A percentile compares a stretch with the other conserved stretches of the same genome.
Evolutionary conservation across 305 asterid genomes (phyloP).

Genomic region (Fraxinus latifolia): DNA sequence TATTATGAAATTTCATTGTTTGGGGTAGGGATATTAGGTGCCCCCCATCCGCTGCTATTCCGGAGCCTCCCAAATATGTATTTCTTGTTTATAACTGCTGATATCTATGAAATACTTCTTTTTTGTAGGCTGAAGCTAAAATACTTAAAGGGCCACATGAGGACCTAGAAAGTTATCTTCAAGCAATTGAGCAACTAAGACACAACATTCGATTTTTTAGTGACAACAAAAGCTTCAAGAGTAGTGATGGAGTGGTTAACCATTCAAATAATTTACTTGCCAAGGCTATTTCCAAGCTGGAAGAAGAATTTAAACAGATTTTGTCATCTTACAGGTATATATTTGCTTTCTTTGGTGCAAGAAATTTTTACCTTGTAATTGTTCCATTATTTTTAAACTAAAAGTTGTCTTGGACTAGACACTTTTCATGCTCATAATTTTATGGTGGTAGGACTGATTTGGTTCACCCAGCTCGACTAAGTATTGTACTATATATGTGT

Average conservation of each 20-base stretch:
- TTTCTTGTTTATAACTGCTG: conserved; percentile 17
- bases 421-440: not conserved
- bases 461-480: conserved; percentile 1
- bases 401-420: conserved; percentile 2
- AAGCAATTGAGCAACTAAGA: conserved; percentile 88
- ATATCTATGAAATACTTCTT: conserved; percentile 7
- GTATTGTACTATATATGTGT: not conserved
- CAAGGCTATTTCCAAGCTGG: conserved; percentile 95
- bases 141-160: conserved; percentile 97
- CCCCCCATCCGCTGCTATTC: not conserved
- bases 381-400: conserved; percentile 6
- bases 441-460: not conserved
- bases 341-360: conserved; percentile 13
- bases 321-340: conserved; percentile 71
- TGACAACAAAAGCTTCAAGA: conserved; percentile 87
- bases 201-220: conserved; percentile 75
- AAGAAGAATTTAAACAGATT: conserved; percentile 90
- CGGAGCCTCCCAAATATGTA: conserved; percentile 4
- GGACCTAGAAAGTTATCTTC: conserved; percentile 91
- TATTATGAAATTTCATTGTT: not conserved
- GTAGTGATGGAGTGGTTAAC: conserved; percentile 89
- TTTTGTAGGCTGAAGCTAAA: conserved; percentile 85
- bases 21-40: not conserved
- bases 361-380: not conserved
- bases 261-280: conserved; percentile 76